A percentile compares a stretch with the other conserved stretches of the same genome.
Evolutionary conservation across 129 eudicot genomes (phyloP).

Genomic region (Calendula officinalis): DNA sequence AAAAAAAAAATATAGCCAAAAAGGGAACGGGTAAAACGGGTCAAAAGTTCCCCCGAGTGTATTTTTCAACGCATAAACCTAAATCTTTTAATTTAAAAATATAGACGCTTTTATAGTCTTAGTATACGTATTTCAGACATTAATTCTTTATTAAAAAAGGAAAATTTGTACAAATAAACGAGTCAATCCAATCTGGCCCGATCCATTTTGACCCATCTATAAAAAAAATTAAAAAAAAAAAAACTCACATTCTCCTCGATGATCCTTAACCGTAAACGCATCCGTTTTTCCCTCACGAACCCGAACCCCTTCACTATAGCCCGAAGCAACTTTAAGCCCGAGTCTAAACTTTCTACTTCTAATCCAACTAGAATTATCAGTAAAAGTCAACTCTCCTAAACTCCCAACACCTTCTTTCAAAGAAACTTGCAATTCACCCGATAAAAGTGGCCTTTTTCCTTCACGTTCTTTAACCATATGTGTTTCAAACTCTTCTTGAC

Average conservation of each 20-base stretch:
- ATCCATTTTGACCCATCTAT: background rate
- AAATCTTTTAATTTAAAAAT: too few species aligned
- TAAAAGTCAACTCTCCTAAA: slow-evolving; percentile 6
- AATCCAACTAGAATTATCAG: slow-evolving; percentile 9
- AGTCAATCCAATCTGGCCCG: background rate
- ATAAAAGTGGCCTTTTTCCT: slow-evolving; percentile 2
- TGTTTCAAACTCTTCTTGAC: background rate
- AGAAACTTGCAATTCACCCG: background rate
- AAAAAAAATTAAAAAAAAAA: background rate
- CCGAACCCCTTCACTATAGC: background rate
- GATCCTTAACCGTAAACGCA: slow-evolving; percentile 5
- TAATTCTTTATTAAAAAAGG: too few species aligned
- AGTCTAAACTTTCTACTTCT: slow-evolving; percentile 12
- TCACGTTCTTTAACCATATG: slow-evolving; percentile 8
- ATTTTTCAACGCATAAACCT: too few species aligned
- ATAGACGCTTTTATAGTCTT: too few species aligned
- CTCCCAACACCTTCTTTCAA: slow-evolving; percentile 4
- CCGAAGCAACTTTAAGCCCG: background rate
- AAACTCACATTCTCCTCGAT: slow-evolving; percentile 7
- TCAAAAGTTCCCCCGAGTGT: too few species aligned
- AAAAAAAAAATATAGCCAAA: too few species aligned
- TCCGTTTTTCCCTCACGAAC: background rate
- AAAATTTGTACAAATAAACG: too few species aligned
- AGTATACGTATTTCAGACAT: too few species aligned
- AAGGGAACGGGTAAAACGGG: too few species aligned